Base-by-base conservation (phyloP, 2,329 filamentous ascomycete species). In the Incumbomyces lentus region DNA sequence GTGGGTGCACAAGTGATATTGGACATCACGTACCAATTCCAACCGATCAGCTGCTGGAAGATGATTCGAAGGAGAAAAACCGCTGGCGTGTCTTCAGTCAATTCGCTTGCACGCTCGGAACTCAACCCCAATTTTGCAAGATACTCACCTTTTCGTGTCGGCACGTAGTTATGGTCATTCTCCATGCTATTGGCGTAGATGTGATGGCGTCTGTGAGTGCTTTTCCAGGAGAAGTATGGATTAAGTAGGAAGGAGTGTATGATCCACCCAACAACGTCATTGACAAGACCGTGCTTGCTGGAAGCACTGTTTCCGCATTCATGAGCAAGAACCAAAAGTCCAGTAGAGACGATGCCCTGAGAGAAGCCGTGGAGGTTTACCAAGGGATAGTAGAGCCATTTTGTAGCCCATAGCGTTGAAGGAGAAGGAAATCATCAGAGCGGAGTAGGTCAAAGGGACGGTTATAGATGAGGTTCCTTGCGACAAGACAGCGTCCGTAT, bases 141-240 rank as follows among this genome's bases (percentile, higher is more conserved):
- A 17, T 57, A 45, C 18, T 59, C 53, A n/a, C 64, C 56, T 30
- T 64, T 58, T 0, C 68, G 74, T 53, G 65, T 64, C 40, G 78
- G 78, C 13, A 81, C 78, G 50, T 80, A 81, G 16, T 73, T 77
- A 60, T 79, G 81, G 60, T 84, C 80, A 67, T 78, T 79, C 49
- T 79, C 73, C 68, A 82, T 79, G 66, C 84, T 75, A 53, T 78
- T 78, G 37, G 78, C 79, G 64, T 76, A 81, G 54, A 75, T 75
- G 66, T 86, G 82, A 64, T 86, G 82, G 41, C 81, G 74, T 49
- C 74, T 73, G 63, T 86, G 82, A 30, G 75, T 79, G 61, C 78
- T 79, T 66, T 82, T 79, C 82, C 82, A 86, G 40, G 76, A 78
- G 67, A 84, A 84, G 67, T 81, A 86, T 2, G 82, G 82, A 2